Percentiles rank a stretch among this genome's conserved stretches.
Evolutionary conservation across 768 basidiomycete genomes (phyloP).

Genomic region (Pleurotus citrinopileatus): DNA sequence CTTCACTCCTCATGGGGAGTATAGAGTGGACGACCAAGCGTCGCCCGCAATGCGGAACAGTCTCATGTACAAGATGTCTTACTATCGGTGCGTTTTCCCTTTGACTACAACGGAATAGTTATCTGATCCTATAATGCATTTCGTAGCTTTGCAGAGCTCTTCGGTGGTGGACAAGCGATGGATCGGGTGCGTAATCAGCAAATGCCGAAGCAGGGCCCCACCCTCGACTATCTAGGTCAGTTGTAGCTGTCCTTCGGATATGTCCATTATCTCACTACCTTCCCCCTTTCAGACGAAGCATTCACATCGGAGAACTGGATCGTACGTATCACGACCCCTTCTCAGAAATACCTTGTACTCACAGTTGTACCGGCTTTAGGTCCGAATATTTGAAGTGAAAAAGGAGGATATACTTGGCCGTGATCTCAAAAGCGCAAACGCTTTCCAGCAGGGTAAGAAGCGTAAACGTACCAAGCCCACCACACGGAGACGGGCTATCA

Average conservation of each 20-base stretch:
- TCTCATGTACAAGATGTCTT: conserved; percentile 99
- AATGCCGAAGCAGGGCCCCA: conserved; percentile 74
- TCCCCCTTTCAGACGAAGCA: conserved; percentile 73
- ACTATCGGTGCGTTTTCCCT: conserved; percentile 64
- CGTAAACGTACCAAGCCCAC: conserved; percentile 77
- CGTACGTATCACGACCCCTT: conserved; percentile 43
- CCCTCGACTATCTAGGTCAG: conserved; percentile 80
- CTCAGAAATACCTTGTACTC: not conserved
- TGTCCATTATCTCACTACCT: conserved; percentile 5
- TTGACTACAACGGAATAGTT: not conserved
- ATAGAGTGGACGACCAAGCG: conserved; percentile 85
- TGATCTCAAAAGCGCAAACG: conserved; percentile 83
- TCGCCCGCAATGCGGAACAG: conserved; percentile 89
- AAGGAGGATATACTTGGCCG: conserved; percentile 91
- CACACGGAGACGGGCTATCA: conserved; percentile 52
- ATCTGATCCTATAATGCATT: conserved; percentile 8
- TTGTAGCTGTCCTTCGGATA: conserved; percentile 4
- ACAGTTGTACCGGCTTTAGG: conserved; percentile 35
- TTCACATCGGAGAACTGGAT: conserved; percentile 99
- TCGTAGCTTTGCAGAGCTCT: conserved; percentile 81
- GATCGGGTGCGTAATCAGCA: conserved; percentile 92
- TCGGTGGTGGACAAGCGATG: conserved; percentile 62
- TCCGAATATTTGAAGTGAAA: conserved; percentile 93
- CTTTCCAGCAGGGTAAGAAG: conserved; percentile 86
- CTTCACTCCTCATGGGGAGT: conserved; percentile 92